These are phyloP conservation scores for Colletotrichum shisoi DNA, from an alignment of 2,329 filamentous ascomycete species.

Conservation along the genomic window DNA sequence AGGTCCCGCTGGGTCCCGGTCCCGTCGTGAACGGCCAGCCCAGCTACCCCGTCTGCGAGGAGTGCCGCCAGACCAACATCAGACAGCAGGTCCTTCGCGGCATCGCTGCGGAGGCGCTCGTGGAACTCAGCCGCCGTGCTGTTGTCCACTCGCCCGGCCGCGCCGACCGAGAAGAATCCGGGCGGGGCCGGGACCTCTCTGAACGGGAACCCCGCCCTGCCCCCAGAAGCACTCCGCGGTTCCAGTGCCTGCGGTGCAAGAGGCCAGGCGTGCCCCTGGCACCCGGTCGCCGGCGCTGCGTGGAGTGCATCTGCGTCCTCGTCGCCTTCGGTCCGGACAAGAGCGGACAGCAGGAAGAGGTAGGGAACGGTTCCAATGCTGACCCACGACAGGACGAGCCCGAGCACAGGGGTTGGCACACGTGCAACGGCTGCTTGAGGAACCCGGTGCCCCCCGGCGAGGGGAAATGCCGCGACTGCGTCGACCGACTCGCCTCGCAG, in stretches of 20 bases:
- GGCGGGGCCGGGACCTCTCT: neutral
- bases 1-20: neutral
- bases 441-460: neutral
- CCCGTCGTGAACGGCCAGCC: slow-evolving; percentile 9
- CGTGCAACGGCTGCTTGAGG: neutral
- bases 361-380: neutral
- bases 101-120: neutral
- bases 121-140: neutral
- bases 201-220: neutral
- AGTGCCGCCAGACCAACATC: slow-evolving; percentile 14
- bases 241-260: slow-evolving; percentile 7
- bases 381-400: neutral
- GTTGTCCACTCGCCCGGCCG: neutral
- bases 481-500: neutral
- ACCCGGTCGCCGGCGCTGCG: slow-evolving; percentile 11
- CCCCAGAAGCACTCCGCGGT: neutral
- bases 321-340: slow-evolving; percentile 12
- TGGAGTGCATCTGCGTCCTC: slow-evolving; percentile 14
- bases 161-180: neutral
- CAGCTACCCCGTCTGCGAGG: slow-evolving; percentile 9
- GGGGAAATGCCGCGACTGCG: neutral
- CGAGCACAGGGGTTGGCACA: neutral
- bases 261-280: neutral
- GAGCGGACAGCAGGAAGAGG: no score
- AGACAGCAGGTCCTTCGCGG: neutral